Evolutionary conservation across 1,284 basidiomycete genomes (phyloP).

Genomic region (Phellopilus nigrolimitatus): DNA sequence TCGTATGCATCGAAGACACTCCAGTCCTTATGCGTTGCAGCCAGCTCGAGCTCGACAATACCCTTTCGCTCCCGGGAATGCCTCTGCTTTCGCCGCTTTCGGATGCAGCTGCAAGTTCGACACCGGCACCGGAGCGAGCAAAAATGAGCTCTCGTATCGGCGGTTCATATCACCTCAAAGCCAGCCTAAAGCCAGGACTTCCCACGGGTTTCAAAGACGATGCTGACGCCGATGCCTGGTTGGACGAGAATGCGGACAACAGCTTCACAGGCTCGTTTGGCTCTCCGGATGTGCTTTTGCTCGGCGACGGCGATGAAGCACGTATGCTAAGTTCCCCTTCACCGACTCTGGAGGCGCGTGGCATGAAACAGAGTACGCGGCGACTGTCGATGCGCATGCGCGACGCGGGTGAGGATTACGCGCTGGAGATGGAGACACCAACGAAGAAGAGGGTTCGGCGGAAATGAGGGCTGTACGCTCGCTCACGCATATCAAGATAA

Average conservation of each 20-base stretch:
- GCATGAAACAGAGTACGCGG: not conserved
- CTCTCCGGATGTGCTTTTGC: slow-evolving; percentile 10
- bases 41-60: not conserved
- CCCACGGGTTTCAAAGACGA: not conserved
- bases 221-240: not conserved
- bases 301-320: not conserved
- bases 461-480: no score
- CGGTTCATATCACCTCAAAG: not conserved
- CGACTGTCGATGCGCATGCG: not conserved
- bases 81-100: slow-evolving; percentile 2
- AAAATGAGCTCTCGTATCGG: not conserved
- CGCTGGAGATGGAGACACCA: slow-evolving; percentile 10
- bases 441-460: slow-evolving; percentile 6
- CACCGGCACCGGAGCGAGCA: not conserved
- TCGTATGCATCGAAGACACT: slow-evolving; percentile 9
- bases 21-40: not conserved
- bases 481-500: no score
- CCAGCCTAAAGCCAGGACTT: not conserved
- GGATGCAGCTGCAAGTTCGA: not conserved
- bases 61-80: no score
- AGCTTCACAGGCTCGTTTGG: slow-evolving; percentile 16
- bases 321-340: not conserved
- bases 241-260: slow-evolving; percentile 18
- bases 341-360: not conserved
- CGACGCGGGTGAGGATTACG: not conserved